phyloP scores from a whole-genome alignment of 495 filamentous ascomycete species.

The Tuber indicum region DNA sequence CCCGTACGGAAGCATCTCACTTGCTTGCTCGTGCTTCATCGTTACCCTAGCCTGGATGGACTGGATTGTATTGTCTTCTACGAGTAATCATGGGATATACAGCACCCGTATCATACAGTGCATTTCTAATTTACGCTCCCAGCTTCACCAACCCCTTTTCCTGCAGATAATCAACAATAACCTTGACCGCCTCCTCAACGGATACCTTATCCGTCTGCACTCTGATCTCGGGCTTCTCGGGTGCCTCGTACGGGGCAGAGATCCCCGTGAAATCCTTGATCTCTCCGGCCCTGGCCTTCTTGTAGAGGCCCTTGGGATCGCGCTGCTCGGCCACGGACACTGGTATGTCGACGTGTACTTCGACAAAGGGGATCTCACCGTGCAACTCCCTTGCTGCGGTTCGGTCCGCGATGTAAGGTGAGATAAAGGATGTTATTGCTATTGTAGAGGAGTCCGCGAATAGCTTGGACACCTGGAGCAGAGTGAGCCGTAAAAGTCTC shows the following conservation, averaged over 20 bases:
- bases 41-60: neutral
- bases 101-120: neutral
- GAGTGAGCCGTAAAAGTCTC: neutral
- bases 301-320: conserved; percentile 95
- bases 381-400: conserved; percentile 75
- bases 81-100: neutral
- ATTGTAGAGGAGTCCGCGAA: conserved; percentile 86
- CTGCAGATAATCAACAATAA: conserved; percentile 76
- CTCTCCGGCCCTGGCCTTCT: conserved; percentile 85
- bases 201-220: conserved; percentile 68
- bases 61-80: neutral
- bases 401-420: conserved; percentile 81
- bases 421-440: conserved; percentile 94
- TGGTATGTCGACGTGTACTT: conserved; percentile 83
- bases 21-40: neutral
- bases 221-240: conserved; percentile 75
- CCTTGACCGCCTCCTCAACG: conserved; percentile 74
- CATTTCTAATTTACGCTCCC: conserved; percentile 1
- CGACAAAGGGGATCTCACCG: conserved; percentile 75
- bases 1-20: neutral
- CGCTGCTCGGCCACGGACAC: conserved; percentile 86
- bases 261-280: conserved; percentile 98
- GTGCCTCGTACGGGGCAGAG: conserved; percentile 78
- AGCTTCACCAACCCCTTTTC: conserved; percentile 55
- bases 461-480: conserved; percentile 72